A percentile compares a stretch with the other conserved stretches of the same genome.
phyloP scores from a whole-genome alignment of 495 filamentous ascomycete genomes.

The Penicillium cinerascens region DNA sequence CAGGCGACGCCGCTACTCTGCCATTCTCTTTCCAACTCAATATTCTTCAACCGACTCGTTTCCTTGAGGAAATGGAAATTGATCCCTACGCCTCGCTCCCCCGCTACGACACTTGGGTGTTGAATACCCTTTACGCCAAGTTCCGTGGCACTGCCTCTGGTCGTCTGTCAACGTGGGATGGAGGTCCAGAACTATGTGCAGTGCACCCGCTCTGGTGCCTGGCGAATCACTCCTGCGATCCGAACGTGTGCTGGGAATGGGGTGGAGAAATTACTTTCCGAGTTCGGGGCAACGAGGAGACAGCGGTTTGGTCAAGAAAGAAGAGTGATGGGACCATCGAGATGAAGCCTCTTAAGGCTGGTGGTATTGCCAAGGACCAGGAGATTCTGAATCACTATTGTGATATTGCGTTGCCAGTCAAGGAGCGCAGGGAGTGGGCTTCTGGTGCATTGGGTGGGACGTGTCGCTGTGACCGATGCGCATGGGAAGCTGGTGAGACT shows the following conservation, averaged over 20 bases:
- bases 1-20: slow-evolving; percentile 40
- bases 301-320: slow-evolving; percentile 43
- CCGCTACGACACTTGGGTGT: slow-evolving; percentile 81
- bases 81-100: slow-evolving; percentile 68
- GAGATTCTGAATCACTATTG: slow-evolving; percentile 94
- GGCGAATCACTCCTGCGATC: slow-evolving; percentile 92
- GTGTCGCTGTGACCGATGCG: slow-evolving; percentile 80
- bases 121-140: slow-evolving; percentile 90
- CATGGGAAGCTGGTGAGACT: slow-evolving; percentile 48
- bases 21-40: slow-evolving; percentile 88
- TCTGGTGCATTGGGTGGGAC: slow-evolving; percentile 76
- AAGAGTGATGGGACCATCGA: slow-evolving; percentile 16
- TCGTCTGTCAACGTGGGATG: slow-evolving; percentile 64
- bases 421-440: slow-evolving; percentile 84
- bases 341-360: slow-evolving; percentile 19
- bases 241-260: slow-evolving; percentile 94
- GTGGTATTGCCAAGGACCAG: slow-evolving; percentile 68
- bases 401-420: slow-evolving; percentile 74
- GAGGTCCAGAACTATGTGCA: slow-evolving; percentile 75
- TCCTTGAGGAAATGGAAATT: slow-evolving; percentile 87
- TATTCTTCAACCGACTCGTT: slow-evolving; percentile 75
- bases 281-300: slow-evolving; percentile 39
- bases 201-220: slow-evolving; percentile 73
- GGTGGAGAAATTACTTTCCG: slow-evolving; percentile 74
- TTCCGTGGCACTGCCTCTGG: slow-evolving; percentile 91